Percentiles rank a stretch among this genome's conserved stretches.
Evolutionary conservation across 108 stramenopile species (phyloP).

Genomic region (Seminavis robusta): DNA sequence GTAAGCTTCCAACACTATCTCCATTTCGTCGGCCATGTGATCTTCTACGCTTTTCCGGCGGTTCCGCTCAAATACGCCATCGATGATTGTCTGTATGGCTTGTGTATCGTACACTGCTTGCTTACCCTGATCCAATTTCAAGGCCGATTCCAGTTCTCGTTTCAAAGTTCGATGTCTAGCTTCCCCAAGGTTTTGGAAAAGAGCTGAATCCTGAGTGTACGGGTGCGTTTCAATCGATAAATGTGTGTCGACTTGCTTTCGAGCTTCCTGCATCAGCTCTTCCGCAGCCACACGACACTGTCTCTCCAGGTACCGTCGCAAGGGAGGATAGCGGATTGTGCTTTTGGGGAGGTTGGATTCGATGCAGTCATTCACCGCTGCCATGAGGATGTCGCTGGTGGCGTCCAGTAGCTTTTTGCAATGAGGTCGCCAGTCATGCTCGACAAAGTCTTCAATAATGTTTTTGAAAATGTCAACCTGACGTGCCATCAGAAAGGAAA

Average conservation of each 20-base stretch:
- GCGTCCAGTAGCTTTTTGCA: slow-evolving; percentile 34
- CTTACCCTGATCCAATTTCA: slow-evolving; percentile 32
- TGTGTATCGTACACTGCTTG: slow-evolving; percentile 30
- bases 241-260: slow-evolving; percentile 38
- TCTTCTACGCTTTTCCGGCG: slow-evolving; percentile 37
- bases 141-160: slow-evolving; percentile 43
- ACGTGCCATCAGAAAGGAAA: too few species aligned
- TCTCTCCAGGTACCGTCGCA: slow-evolving; percentile 11
- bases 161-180: slow-evolving; percentile 39
- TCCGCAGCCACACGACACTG: slow-evolving; percentile 24
- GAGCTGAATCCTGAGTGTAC: slow-evolving; percentile 61
- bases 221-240: slow-evolving; percentile 54
- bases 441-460: slow-evolving; percentile 58
- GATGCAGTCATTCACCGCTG: slow-evolving; percentile 8
- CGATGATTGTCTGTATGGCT: slow-evolving; percentile 39
- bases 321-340: slow-evolving; percentile 16
- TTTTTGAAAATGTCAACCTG: slow-evolving; percentile 59
- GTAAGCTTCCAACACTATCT: slow-evolving; percentile 51
- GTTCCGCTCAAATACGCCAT: slow-evolving; percentile 50
- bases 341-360: not conserved
- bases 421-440: slow-evolving; percentile 57
- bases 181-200: slow-evolving; percentile 49
- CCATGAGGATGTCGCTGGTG: slow-evolving; percentile 9
- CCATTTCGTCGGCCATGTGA: slow-evolving; percentile 72
- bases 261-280: slow-evolving; percentile 19